Percentiles rank a stretch among this genome's conserved stretches.
Evolutionary conservation across 768 basidiomycete genomes (phyloP).

Genomic region (Daedaleopsis sinensis): DNA sequence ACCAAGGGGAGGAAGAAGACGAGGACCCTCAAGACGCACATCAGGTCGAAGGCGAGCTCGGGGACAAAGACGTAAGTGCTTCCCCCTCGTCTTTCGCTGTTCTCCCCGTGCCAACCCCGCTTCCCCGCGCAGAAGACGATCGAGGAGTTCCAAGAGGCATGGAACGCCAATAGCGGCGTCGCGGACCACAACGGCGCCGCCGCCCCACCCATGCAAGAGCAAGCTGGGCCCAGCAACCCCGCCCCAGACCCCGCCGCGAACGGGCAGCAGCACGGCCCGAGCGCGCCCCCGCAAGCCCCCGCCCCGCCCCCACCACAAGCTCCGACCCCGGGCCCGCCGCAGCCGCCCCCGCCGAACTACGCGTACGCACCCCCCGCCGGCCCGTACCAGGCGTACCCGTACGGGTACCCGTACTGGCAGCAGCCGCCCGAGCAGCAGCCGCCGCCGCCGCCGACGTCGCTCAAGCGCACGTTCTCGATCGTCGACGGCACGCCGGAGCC

Average conservation of each 20-base stretch:
- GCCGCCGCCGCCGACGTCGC: not conserved
- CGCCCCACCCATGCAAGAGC: constrained; percentile 11
- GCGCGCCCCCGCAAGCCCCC: constrained; percentile 8
- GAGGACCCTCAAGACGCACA: constrained; percentile 20
- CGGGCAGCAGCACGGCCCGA: constrained; percentile 13
- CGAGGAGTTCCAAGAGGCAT: constrained; percentile 61
- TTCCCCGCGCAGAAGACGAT: constrained; percentile 37
- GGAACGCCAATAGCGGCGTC: constrained; percentile 59
- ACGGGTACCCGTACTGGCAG: constrained; percentile 27
- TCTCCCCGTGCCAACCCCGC: not conserved
- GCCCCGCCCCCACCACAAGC: constrained; percentile 12
- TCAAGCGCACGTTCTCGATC: constrained; percentile 33
- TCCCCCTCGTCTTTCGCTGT: not conserved
- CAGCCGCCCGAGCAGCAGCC: constrained; percentile 18
- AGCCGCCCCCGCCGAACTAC: constrained; percentile 17
- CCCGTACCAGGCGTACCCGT: constrained; percentile 25
- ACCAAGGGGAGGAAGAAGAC: constrained; percentile 38
- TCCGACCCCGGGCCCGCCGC: constrained; percentile 9
- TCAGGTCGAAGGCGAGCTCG: constrained; percentile 26
- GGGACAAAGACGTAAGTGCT: constrained; percentile 33
- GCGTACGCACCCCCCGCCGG: constrained; percentile 13
- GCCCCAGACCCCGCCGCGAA: constrained; percentile 10
- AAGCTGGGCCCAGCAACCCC: constrained; percentile 24
- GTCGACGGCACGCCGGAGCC: constrained; percentile 27
- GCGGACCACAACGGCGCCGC: constrained; percentile 26